These are phyloP conservation scores for Marvania coccoides DNA, from an alignment of 139 green algal genomes.

Conservation along the genomic window DNA sequence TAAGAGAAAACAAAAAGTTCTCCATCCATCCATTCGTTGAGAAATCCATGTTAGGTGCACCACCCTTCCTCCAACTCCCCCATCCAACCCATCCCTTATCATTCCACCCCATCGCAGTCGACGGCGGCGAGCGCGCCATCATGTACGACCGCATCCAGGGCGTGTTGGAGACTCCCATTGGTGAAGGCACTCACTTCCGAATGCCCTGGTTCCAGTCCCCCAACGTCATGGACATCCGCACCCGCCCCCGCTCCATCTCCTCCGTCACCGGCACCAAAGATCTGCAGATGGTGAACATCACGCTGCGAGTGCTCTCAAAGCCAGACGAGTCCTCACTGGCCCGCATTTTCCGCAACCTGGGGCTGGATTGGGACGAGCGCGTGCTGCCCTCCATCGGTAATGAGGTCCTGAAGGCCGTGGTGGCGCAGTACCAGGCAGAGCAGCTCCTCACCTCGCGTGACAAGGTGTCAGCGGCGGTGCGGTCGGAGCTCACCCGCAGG, in stretches of 20 bases:
- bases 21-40: too few relatives aligned
- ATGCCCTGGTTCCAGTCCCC: constrained; percentile 82
- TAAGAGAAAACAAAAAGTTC: constrained; percentile 24
- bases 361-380: constrained; percentile 95
- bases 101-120: constrained; percentile 57
- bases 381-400: constrained; percentile 99
- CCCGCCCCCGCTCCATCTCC: constrained; percentile 81
- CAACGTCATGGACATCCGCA: constrained; percentile 95
- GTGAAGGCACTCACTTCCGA: constrained; percentile 91
- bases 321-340: constrained; percentile 72
- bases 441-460: constrained; percentile 97
- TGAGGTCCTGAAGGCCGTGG: constrained; percentile 96
- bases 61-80: background rate
- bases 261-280: constrained; percentile 99
- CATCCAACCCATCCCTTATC: background rate
- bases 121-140: constrained; percentile 93
- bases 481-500: constrained; percentile 63
- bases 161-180: constrained; percentile 65
- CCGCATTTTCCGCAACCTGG: constrained; percentile 86
- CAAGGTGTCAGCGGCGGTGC: constrained; percentile 70
- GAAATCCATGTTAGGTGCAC: too few relatives aligned
- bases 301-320: constrained; percentile 89
- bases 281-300: constrained; percentile 99
- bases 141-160: constrained; percentile 95
- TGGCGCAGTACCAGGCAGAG: constrained; percentile 98